Conservation (phyloP, 805 yeast genomes). For the Citeromyces nyonsensis region DNA sequence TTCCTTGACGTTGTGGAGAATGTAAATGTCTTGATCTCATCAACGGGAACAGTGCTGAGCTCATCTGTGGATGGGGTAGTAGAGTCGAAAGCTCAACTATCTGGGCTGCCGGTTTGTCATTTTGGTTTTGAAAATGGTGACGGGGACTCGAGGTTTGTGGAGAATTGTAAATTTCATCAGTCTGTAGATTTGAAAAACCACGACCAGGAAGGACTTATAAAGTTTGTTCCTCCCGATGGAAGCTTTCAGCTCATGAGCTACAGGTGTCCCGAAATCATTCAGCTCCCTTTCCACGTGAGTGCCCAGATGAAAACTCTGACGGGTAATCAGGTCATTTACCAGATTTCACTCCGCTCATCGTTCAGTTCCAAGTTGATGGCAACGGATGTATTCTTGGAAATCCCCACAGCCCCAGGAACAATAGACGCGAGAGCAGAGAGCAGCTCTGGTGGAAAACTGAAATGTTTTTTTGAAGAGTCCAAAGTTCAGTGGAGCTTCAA, state of each 20-base stretch:
- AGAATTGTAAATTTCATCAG: constrained; percentile 77
- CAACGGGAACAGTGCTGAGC: constrained; percentile 47
- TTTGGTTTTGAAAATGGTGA: constrained; percentile 57
- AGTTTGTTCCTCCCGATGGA: constrained; percentile 81
- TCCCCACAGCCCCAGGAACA: constrained; percentile 58
- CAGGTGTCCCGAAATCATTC: constrained; percentile 38
- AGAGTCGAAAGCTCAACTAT: constrained; percentile 50
- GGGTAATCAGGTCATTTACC: constrained; percentile 30
- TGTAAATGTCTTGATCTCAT: constrained; percentile 52
- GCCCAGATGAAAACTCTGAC: constrained; percentile 35
- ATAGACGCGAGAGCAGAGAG: constrained; percentile 27
- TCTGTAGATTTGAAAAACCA: constrained; percentile 65
- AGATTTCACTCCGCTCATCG: constrained; percentile 44
- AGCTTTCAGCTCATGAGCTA: constrained; percentile 73
- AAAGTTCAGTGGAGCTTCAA: constrained; percentile 55
- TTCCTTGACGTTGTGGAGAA: constrained; percentile 64
- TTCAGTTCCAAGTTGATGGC: constrained; percentile 46
- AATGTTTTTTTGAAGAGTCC: constrained; percentile 50
- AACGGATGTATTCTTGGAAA: constrained; percentile 40
- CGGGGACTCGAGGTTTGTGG: constrained; percentile 16
- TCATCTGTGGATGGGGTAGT: constrained; percentile 69
- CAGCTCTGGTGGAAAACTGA: constrained; percentile 47
- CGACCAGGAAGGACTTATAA: constrained; percentile 47
- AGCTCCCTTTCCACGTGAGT: constrained; percentile 54
- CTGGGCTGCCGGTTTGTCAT: constrained; percentile 75